Conservation (phyloP, 495 filamentous ascomycete genomes). For the Tuber calosporum region DNA sequence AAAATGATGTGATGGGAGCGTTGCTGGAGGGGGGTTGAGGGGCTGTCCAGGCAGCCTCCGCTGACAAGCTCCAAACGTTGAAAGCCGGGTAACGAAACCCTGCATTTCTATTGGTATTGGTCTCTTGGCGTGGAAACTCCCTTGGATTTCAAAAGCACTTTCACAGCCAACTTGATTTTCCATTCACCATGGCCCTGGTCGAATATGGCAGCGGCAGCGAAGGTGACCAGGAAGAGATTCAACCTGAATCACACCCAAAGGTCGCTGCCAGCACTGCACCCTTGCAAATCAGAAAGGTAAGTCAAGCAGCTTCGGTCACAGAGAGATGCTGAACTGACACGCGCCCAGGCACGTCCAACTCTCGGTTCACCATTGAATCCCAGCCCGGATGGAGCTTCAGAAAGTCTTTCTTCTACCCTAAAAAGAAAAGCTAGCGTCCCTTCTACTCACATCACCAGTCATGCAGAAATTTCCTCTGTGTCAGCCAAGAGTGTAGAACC, state of each 20-base stretch:
- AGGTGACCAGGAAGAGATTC: conserved; percentile 25
- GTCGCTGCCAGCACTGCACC: conserved; percentile 10
- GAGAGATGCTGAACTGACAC: conserved; percentile 27
- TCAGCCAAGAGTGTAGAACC: background rate
- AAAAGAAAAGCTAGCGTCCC: conserved; percentile 1
- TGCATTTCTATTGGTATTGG: background rate
- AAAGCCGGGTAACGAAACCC: conserved; percentile 27
- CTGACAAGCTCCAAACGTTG: conserved; percentile 1
- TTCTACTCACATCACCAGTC: background rate
- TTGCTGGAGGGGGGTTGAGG: conserved; percentile 32
- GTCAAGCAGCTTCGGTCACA: background rate
- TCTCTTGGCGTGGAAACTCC: conserved; percentile 7
- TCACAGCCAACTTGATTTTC: conserved; percentile 4
- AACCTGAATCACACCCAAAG: conserved; percentile 13
- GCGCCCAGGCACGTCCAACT: conserved; percentile 30
- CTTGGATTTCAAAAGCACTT: background rate
- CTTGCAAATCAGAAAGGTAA: conserved; percentile 36
- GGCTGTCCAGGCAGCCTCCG: conserved; percentile 21
- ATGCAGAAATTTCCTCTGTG: background rate
- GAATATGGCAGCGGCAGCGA: conserved; percentile 41
- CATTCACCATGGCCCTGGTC: conserved; percentile 35
- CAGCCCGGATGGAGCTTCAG: conserved; percentile 4
- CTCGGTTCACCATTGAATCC: conserved; percentile 14
- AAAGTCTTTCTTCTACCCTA: conserved; percentile 1
- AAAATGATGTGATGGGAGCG: conserved; percentile 18